Conservation (phyloP, 805 yeast genomes). For the Ogataea corticis region DNA sequence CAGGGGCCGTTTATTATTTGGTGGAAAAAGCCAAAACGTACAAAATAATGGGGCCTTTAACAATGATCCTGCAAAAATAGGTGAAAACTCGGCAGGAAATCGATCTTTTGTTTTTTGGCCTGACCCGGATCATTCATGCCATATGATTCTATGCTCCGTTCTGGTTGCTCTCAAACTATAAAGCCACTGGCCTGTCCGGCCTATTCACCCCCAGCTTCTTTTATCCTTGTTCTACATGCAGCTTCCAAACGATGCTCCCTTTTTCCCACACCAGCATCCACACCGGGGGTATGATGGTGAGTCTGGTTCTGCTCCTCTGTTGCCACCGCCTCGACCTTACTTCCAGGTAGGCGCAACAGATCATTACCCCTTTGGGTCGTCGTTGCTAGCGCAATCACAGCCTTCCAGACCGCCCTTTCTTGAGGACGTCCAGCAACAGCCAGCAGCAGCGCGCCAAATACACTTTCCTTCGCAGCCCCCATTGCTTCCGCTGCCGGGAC, state of each 20-base stretch:
- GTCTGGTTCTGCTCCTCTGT: background rate
- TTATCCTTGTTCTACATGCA: background rate
- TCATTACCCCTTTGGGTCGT: no score
- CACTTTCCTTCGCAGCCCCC: constrained; percentile 3
- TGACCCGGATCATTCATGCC: background rate
- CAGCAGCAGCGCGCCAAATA: background rate
- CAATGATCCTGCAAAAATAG: constrained; percentile 6
- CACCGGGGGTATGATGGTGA: background rate
- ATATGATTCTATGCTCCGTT: background rate
- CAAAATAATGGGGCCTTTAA: constrained; percentile 2
- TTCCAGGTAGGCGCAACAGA: no score
- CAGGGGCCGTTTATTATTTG: constrained; percentile 5
- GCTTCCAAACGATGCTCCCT: background rate
- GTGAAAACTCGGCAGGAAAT: no score
- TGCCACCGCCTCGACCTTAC: constrained; percentile 3
- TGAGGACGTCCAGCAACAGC: constrained; percentile 8
- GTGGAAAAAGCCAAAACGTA: background rate
- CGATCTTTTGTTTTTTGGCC: background rate
- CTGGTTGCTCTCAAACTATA: background rate
- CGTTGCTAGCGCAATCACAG: constrained; percentile 1
- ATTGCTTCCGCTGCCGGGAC: background rate
- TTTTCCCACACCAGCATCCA: background rate
- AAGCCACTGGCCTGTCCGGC: background rate
- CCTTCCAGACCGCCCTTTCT: constrained; percentile 9
- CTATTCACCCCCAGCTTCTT: background rate